Evolutionary conservation across 176 grass and related monocot genomes (phyloP).

Genomic region (Phyllostachys edulis): DNA sequence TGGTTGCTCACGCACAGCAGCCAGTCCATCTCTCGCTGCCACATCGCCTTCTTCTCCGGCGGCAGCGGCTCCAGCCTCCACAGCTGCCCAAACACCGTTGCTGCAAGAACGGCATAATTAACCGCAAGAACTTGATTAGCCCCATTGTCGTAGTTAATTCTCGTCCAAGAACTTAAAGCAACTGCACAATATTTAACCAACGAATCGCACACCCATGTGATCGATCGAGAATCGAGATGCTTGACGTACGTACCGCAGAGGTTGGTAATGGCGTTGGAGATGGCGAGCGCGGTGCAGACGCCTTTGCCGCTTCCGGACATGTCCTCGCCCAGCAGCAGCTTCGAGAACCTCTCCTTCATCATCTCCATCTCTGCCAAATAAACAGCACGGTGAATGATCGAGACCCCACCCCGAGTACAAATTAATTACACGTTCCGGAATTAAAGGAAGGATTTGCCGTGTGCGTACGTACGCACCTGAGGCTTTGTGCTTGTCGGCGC

Average conservation of each 20-base stretch:
- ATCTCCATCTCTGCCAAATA: constrained; percentile 62
- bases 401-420: neutral
- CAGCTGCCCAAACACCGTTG: constrained; percentile 86
- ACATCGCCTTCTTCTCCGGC: constrained; percentile 92
- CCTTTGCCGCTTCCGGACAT: constrained; percentile 99
- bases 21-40: constrained; percentile 91
- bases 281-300: constrained; percentile 89
- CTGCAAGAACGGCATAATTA: constrained; percentile 35
- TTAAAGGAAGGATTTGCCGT: neutral
- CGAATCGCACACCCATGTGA: neutral
- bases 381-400: neutral
- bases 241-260: constrained; percentile 60
- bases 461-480: constrained; percentile 34
- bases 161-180: neutral
- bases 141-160: neutral
- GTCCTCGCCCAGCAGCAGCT: constrained; percentile 93
- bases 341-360: constrained; percentile 96
- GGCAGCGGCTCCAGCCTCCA: constrained; percentile 88
- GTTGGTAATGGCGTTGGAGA: constrained; percentile 97
- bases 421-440: neutral
- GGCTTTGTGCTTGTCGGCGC: neutral
- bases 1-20: constrained; percentile 94
- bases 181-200: neutral
- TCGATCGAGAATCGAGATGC: neutral
- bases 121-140: neutral